Base-by-base conservation (phyloP, 208 protist genomes). In the Cochliopodium minus region DNA sequence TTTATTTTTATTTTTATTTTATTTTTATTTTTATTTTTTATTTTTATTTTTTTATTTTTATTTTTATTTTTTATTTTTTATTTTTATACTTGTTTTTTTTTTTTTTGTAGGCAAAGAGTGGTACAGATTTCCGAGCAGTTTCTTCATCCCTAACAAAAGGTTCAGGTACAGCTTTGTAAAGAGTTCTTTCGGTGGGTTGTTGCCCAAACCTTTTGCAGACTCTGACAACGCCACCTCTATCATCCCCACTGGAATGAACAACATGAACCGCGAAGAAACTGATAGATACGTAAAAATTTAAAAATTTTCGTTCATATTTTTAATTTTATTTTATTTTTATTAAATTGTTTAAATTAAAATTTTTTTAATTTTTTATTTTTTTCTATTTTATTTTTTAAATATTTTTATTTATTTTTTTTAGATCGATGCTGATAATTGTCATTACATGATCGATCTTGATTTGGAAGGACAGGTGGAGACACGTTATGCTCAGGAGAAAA, bases 41-140 rank as follows among this genome's bases (percentile, higher is more conserved):
- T n/a, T n/a, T n/a, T n/a, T n/a, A n/a, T n/a, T n/a, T n/a, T n/a
- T n/a, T n/a, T n/a, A n/a, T n/a, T n/a, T n/a, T n/a, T n/a, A n/a
- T n/a, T n/a, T n/a, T n/a, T n/a, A n/a, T n/a, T n/a, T n/a, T n/a
- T n/a, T n/a, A n/a, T n/a, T n/a, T n/a, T n/a, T n/a, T 61, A 23
- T 40, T 66, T 23, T 51, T 25, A 35, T 50, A 4, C 15, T 10
- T 23, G 51, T 60, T 42, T 73, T 73, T 34, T 69, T 67, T 25
- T 35, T 94, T 35, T 94, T 86, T 64, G 66, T 92, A 6, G 85
- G 83, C 1, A 81, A 85, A 34, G 83, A 92, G 71, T 92, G 86
- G 88, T 87, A 92, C 59, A 68, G 85, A 34, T 92, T 90, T 49
- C 86, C 86, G 2, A 82, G 74, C 7, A 72, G 72, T 40, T 94